Base-by-base conservation (phyloP, 345 rosid species). In the Arabidopsis suecica region DNA sequence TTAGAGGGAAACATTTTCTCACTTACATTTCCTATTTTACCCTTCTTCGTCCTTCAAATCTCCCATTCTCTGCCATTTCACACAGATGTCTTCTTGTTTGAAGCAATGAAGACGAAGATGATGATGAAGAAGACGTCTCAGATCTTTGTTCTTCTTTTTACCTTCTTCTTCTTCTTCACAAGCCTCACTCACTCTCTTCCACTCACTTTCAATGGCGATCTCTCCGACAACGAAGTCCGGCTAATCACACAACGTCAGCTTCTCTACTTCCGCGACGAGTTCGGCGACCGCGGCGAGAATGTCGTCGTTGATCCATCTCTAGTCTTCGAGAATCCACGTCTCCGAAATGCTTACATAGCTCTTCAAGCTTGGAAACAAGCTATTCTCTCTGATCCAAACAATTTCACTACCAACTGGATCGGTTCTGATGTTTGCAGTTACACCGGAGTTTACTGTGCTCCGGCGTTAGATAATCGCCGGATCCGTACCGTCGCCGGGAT, bases 321-420 rank as follows among this genome's bases (percentile, higher is more conserved):
- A 6, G 83, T 78, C 8, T 91, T 91, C 71, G 91, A 85, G 66
- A 91, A 91, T 61, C 80, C 83, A 0, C 77, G 96, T 30, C 71
- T 85, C 1, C 82, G 83, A 40, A 65, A 72, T 63, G 97, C 97
- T 62, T 91, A 89, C 87, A 77, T 88, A 51, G 97, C 96, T 61
- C 81, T 91, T 2, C 97, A 89, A 79, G 97, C 97, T 37, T 91
- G 86, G 97, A 91, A 89, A 60, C 85, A 89, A 82, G 97, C 96
- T 10, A 88, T 91, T 55, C 81, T 88, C 69, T 91, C 97, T 37
- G 97, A 91, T 82, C 96, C 97, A 2, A 59, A 13, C 42, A 88
- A 89, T 64, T 73, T 28, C 58, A 89, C 97, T 2, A 73, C 36
- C 1, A 51, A 88, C 73, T 89, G 97, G 96, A 78, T 76, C 51